Conservation (phyloP, 225 moss, liverwort and hornwort genomes). For the Ulota crispa region DNA sequence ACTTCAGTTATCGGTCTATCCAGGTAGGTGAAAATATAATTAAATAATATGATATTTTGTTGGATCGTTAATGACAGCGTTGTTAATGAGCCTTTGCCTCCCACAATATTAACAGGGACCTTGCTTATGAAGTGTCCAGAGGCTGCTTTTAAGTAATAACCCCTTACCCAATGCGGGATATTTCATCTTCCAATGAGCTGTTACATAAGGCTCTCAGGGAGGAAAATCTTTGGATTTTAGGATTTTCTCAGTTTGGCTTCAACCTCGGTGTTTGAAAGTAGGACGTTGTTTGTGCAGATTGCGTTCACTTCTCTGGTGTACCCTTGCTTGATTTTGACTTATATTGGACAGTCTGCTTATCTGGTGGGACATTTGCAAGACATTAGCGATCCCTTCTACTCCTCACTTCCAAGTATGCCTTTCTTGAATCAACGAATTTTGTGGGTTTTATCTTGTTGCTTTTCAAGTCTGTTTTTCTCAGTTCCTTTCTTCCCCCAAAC, state of each 20-base stretch:
- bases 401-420: constrained; percentile 71
- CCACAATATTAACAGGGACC: neutral
- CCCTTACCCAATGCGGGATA: neutral
- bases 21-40: constrained; percentile 48
- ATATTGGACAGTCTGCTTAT: constrained; percentile 85
- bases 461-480: too few species aligned
- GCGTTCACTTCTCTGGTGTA: constrained; percentile 72
- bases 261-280: neutral
- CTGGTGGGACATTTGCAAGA: constrained; percentile 55
- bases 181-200: neutral
- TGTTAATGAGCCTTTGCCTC: neutral
- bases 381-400: constrained; percentile 75
- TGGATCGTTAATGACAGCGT: neutral
- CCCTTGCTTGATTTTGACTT: constrained; percentile 75
- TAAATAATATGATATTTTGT: neutral
- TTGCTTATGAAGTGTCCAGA: neutral
- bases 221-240: neutral
- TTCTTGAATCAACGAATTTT: neutral
- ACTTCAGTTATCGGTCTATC: constrained; percentile 83
- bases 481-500: too few species aligned
- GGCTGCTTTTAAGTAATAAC: neutral
- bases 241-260: neutral
- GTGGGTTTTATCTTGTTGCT: neutral
- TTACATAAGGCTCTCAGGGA: neutral
- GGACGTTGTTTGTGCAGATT: constrained; percentile 50